A percentile compares a stretch with the other conserved stretches of the same genome.
phyloP scores from a whole-genome alignment of 2,329 filamentous ascomycete genomes.

The Fusarium paranaense region DNA sequence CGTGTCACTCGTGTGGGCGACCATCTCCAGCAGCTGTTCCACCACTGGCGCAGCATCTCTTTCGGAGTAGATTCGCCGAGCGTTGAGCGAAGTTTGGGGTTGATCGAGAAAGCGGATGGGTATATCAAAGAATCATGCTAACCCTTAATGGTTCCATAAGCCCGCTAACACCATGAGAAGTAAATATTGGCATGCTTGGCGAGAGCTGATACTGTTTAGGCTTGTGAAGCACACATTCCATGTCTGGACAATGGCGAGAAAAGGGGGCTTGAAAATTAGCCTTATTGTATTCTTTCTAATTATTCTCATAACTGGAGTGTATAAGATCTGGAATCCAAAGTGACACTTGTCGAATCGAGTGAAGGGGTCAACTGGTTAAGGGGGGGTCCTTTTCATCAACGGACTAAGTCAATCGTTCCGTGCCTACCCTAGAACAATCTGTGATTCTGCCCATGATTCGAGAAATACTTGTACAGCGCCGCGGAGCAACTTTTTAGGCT shows the following conservation, averaged over 20 bases:
- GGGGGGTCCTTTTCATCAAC: not conserved
- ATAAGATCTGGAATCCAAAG: not conserved
- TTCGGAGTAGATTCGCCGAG: constrained; percentile 57
- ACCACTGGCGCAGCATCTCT: constrained; percentile 55
- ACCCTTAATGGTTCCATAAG: too few relatives aligned
- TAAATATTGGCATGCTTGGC: not conserved
- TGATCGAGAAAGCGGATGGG: constrained; percentile 58
- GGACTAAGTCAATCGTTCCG: not conserved
- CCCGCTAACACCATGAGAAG: not conserved
- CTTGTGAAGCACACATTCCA: too few relatives aligned
- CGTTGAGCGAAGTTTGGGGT: constrained; percentile 58
- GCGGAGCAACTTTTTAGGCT: not conserved
- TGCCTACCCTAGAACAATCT: not conserved
- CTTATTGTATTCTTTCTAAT: not conserved
- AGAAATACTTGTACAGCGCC: not conserved
- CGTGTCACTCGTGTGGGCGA: constrained; percentile 54
- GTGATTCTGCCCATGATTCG: not conserved
- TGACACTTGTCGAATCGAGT: not conserved
- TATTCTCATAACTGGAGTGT: not conserved
- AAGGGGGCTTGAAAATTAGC: not conserved
- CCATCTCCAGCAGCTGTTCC: constrained; percentile 55
- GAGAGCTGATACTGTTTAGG: not conserved
- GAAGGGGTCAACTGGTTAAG: not conserved
- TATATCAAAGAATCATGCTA: constrained; percentile 52
- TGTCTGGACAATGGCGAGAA: not conserved